These are phyloP conservation scores for Boletus reticulatus DNA, from an alignment of 768 basidiomycete genomes.

Conservation along the genomic window DNA sequence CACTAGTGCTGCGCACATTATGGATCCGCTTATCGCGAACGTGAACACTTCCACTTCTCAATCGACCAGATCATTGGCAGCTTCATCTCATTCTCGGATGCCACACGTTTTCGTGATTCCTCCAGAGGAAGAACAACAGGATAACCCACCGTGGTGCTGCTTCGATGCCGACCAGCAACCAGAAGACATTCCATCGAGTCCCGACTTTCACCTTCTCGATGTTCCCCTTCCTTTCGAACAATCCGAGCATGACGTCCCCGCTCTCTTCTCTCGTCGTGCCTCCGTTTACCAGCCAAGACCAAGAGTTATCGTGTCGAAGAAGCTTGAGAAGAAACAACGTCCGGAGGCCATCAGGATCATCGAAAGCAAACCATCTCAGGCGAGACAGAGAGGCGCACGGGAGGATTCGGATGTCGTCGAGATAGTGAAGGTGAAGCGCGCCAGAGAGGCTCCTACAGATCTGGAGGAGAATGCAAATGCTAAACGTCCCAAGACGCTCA, in stretches of 20 bases:
- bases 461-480: conserved; percentile 21
- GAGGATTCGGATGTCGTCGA: conserved; percentile 55
- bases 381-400: conserved; percentile 36
- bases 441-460: conserved; percentile 22
- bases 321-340: conserved; percentile 31
- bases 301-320: conserved; percentile 12
- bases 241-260: conserved; percentile 1
- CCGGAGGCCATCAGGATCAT: conserved; percentile 27
- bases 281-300: conserved; percentile 8
- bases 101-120: conserved; percentile 57
- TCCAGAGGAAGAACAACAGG: conserved; percentile 52
- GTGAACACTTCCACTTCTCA: conserved; percentile 12
- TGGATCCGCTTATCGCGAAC: conserved; percentile 14
- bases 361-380: conserved; percentile 16
- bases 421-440: conserved; percentile 55
- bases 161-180: conserved; percentile 47
- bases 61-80: conserved; percentile 7
- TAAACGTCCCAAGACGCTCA: conserved; percentile 43
- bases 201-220: conserved; percentile 35
- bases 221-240: conserved; percentile 26
- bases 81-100: conserved; percentile 23
- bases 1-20: background rate
- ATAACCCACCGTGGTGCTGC: conserved; percentile 53
- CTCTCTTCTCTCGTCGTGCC: conserved; percentile 3
- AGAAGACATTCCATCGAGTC: conserved; percentile 19